phyloP scores from a whole-genome alignment of 371 early-diverging fungal genomes.

The Apophysomyces elegans region DNA sequence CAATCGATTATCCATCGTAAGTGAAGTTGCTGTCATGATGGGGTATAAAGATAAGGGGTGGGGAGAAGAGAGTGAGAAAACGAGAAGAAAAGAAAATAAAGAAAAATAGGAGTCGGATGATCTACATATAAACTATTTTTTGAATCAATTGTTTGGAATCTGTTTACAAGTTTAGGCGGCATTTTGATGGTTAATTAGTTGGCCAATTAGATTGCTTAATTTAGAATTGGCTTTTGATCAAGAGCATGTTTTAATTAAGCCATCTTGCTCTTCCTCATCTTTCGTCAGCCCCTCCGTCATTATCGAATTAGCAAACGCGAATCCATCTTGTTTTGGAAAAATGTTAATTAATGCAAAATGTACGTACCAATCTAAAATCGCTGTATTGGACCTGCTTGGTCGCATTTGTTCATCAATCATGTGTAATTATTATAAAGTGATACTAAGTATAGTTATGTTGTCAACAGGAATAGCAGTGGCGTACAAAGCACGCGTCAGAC shows the following conservation, averaged over 20 bases:
- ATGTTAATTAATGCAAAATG: no score
- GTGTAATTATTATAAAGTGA: no score
- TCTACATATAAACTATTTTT: slow-evolving; percentile 5
- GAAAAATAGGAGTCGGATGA: slow-evolving; percentile 11
- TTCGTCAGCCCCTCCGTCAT: no score
- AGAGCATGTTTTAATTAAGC: slow-evolving; percentile 1
- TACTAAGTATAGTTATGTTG: no score
- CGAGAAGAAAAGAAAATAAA: slow-evolving; percentile 14
- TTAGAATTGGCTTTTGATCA: slow-evolving; percentile 6
- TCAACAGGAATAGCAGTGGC: no score
- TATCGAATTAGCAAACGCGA: no score
- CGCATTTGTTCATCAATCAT: no score
- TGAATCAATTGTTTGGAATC: slow-evolving; percentile 5
- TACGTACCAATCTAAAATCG: no score
- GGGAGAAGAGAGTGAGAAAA: slow-evolving; percentile 13
- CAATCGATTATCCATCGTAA: slow-evolving; percentile 6
- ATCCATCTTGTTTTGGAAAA: no score
- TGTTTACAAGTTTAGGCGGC: slow-evolving; percentile 7
- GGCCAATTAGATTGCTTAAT: slow-evolving; percentile 5
- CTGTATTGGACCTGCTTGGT: no score
- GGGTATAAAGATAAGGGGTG: slow-evolving; percentile 8
- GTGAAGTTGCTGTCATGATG: slow-evolving; percentile 3
- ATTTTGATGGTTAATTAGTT: slow-evolving; percentile 3
- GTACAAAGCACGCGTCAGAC: not conserved
- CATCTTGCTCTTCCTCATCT: no score